Conservation (phyloP, 805 yeast genomes). For the Groenewaldozyma salmanticensis region DNA sequence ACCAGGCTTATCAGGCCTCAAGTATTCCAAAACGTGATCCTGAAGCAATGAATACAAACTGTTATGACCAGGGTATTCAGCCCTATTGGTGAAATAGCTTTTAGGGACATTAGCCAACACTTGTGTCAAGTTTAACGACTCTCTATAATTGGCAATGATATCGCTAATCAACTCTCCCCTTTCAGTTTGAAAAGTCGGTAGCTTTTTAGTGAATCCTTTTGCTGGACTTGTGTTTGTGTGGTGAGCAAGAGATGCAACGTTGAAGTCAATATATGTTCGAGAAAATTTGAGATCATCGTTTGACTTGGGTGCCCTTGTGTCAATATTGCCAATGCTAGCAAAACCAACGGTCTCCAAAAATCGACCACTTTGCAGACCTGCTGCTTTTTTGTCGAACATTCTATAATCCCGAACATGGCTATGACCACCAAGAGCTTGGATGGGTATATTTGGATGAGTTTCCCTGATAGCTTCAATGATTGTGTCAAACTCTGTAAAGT, state of each 20-base stretch:
- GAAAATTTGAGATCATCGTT: slow-evolving; percentile 28
- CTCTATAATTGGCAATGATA: slow-evolving; percentile 35
- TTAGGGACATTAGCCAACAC: slow-evolving; percentile 57
- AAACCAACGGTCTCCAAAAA: slow-evolving; percentile 94
- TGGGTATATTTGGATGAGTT: slow-evolving; percentile 49
- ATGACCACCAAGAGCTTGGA: slow-evolving; percentile 92
- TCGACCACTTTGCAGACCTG: slow-evolving; percentile 86
- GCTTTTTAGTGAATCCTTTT: slow-evolving; percentile 6
- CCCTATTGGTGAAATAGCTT: slow-evolving; percentile 57
- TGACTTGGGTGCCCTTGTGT: slow-evolving; percentile 6
- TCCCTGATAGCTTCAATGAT: slow-evolving; percentile 44
- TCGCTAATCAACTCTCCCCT: slow-evolving; percentile 43
- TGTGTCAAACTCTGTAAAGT: slow-evolving; percentile 43
- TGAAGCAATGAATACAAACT: slow-evolving; percentile 55
- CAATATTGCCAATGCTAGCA: slow-evolving; percentile 41
- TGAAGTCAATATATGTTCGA: slow-evolving; percentile 79
- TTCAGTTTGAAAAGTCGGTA: slow-evolving; percentile 38
- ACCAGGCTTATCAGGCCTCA: slow-evolving; percentile 18
- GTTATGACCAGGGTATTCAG: slow-evolving; percentile 48
- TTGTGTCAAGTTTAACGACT: slow-evolving; percentile 42
- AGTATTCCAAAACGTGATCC: slow-evolving; percentile 40
- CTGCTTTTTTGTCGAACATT: slow-evolving; percentile 51
- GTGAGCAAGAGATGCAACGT: slow-evolving; percentile 53
- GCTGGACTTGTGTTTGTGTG: slow-evolving; percentile 37
- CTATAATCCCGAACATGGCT: slow-evolving; percentile 83